These are phyloP conservation scores for Fonsecaea multimorphosa DNA, from an alignment of 2,329 filamentous ascomycete genomes.

Conservation along the genomic window DNA sequence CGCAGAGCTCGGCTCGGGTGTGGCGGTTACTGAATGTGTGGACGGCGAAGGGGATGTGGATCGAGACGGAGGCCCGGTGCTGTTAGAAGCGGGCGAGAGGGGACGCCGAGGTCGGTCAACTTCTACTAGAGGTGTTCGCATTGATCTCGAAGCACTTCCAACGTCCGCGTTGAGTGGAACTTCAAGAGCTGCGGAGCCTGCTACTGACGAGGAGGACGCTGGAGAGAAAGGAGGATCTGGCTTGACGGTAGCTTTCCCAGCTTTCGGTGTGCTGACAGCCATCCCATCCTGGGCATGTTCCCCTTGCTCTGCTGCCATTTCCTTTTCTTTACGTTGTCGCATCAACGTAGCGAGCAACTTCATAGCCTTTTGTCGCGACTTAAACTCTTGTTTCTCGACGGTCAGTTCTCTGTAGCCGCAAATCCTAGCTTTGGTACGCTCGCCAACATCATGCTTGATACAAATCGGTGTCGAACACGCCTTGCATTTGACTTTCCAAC, in stretches of 20 bases:
- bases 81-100: constrained; percentile 40
- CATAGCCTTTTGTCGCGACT: constrained; percentile 35
- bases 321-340: constrained; percentile 39
- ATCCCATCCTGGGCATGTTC: background rate
- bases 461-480: constrained; percentile 63
- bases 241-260: constrained; percentile 1
- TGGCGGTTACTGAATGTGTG: constrained; percentile 50
- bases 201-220: background rate
- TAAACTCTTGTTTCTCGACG: constrained; percentile 55
- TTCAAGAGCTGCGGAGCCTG: background rate
- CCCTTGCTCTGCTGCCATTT: constrained; percentile 4
- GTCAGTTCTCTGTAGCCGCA: constrained; percentile 63
- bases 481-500: constrained; percentile 66
- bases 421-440: constrained; percentile 59
- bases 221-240: background rate
- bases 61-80: constrained; percentile 47
- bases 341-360: constrained; percentile 35
- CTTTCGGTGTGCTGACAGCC: constrained; percentile 7
- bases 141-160: constrained; percentile 14
- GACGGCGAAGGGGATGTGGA: constrained; percentile 48
- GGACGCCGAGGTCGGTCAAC: constrained; percentile 37
- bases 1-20: constrained; percentile 47
- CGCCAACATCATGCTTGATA: constrained; percentile 65
- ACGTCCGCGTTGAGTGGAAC: constrained; percentile 17
- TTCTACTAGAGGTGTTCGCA: constrained; percentile 32